Evolutionary conservation across 1,139 yeast genomes (phyloP).

Genomic region (Chernovozyma sophiae-reginae): DNA sequence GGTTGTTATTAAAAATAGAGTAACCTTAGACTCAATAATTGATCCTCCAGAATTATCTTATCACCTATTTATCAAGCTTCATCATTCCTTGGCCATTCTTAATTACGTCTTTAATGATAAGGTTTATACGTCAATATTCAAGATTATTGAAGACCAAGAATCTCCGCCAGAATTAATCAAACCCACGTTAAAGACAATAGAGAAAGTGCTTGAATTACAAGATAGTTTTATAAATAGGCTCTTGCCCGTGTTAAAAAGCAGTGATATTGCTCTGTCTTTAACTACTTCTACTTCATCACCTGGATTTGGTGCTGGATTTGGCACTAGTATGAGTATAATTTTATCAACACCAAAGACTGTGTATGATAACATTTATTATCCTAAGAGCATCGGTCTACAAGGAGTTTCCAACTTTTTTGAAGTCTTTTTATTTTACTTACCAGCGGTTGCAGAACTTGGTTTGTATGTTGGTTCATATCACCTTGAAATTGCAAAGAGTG

Average conservation of each 20-base stretch:
- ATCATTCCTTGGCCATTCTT: conserved; percentile 66
- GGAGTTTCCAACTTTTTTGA: conserved; percentile 67
- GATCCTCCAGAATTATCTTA: conserved; percentile 26
- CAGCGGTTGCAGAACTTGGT: conserved; percentile 66
- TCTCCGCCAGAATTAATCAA: neutral
- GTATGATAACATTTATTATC: conserved; percentile 48
- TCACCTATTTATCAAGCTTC: conserved; percentile 43
- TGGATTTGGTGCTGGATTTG: conserved; percentile 10
- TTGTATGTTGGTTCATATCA: conserved; percentile 62
- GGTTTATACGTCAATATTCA: conserved; percentile 52
- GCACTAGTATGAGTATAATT: conserved; percentile 27
- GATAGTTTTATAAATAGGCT: conserved; percentile 28
- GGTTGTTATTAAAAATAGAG: conserved; percentile 19
- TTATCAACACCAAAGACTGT: conserved; percentile 30
- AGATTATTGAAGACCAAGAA: conserved; percentile 28
- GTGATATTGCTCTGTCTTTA: conserved; percentile 7
- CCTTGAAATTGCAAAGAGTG: conserved; percentile 43
- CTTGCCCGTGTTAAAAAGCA: conserved; percentile 26
- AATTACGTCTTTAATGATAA: conserved; percentile 59
- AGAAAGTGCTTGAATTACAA: conserved; percentile 52
- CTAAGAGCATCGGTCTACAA: conserved; percentile 53
- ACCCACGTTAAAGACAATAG: conserved; percentile 21
- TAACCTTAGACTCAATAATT: conserved; percentile 49
- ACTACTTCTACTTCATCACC: conserved; percentile 4
- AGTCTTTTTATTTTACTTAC: conserved; percentile 62